phyloP scores from a whole-genome alignment of 2,329 filamentous ascomycete genomes.

The Colletotrichum noveboracense region DNA sequence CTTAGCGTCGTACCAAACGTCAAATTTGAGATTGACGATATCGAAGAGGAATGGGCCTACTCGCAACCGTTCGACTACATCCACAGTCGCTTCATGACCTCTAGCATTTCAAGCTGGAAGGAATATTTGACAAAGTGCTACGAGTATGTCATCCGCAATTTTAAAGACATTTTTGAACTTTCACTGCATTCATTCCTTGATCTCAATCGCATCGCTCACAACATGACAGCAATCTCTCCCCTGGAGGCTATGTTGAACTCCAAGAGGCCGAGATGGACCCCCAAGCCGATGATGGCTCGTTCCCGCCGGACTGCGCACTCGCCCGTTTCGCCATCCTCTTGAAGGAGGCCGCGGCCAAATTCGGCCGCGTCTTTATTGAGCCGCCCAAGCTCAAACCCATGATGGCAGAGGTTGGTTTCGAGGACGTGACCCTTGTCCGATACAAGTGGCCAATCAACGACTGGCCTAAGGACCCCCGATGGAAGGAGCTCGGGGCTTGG shows the following conservation, averaged over 20 bases:
- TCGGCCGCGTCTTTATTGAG: not conserved
- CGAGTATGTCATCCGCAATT: slow-evolving; percentile 13
- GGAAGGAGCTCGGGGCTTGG: slow-evolving; percentile 53
- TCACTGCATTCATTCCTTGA: rapidly evolving
- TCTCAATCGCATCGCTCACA: not conserved
- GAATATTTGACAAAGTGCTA: slow-evolving; percentile 40
- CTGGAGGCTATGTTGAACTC: not conserved
- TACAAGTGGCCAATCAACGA: slow-evolving; percentile 55
- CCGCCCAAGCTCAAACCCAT: slow-evolving; percentile 30
- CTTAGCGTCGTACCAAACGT: slow-evolving; percentile 46
- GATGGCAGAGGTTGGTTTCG: slow-evolving; percentile 57
- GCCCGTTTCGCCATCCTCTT: not conserved
- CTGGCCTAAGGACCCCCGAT: slow-evolving; percentile 55
- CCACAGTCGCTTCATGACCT: not conserved
- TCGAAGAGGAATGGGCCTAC: slow-evolving; percentile 37
- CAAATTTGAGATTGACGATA: slow-evolving; percentile 44
- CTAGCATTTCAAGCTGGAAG: slow-evolving; percentile 32
- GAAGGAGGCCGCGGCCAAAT: not conserved
- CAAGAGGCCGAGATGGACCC: not conserved
- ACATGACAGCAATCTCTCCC: not conserved
- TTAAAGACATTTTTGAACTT: rapidly evolving
- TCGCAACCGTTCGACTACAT: slow-evolving; percentile 37
- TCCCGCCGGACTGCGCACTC: not conserved
- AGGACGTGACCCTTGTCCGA: slow-evolving; percentile 52
- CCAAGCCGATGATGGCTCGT: not conserved